Conservation (phyloP, 2,329 filamentous ascomycete genomes). For the Xylaria multiplex region DNA sequence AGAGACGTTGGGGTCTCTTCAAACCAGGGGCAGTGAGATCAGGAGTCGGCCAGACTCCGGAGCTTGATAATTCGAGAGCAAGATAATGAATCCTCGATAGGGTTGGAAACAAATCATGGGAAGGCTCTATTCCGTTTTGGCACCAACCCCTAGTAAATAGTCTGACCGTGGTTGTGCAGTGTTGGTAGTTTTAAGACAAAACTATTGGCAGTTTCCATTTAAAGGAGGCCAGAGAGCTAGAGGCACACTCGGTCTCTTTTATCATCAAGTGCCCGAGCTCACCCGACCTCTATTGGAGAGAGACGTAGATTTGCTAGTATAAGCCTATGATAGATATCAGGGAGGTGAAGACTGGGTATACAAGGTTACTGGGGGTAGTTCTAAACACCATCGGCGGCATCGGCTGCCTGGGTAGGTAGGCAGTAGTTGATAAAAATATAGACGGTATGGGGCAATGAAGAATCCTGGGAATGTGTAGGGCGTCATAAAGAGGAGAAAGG, state of each 20-base stretch:
- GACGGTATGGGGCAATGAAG: constrained; percentile 19
- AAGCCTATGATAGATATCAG: constrained; percentile 38
- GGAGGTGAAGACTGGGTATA: constrained; percentile 7
- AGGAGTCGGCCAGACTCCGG: constrained; percentile 46
- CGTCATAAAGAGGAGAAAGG: constrained; percentile 26
- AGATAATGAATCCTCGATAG: constrained; percentile 42
- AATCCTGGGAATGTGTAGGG: constrained; percentile 34
- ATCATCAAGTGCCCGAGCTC: constrained; percentile 33
- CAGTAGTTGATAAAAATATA: constrained; percentile 22
- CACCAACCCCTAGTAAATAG: constrained; percentile 35
- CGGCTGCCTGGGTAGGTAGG: constrained; percentile 8
- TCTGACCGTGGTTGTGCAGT: constrained; percentile 46
- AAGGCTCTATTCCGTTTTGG: constrained; percentile 45
- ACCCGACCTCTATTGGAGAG: constrained; percentile 9
- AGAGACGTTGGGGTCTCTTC: constrained; percentile 42
- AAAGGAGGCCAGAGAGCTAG: constrained; percentile 40
- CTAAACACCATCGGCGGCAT: constrained; percentile 39
- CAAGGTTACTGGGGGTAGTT: constrained; percentile 44
- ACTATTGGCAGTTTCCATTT: constrained; percentile 45
- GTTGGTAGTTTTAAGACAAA: constrained; percentile 47
- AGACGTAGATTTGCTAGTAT: constrained; percentile 29
- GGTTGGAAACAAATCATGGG: constrained; percentile 39
- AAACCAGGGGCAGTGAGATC: constrained; percentile 37
- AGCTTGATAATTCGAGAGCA: constrained; percentile 43
- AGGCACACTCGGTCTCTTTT: constrained; percentile 44